phyloP scores from a whole-genome alignment of 208 protist genomes.

The Balamuthia mandrillaris region DNA sequence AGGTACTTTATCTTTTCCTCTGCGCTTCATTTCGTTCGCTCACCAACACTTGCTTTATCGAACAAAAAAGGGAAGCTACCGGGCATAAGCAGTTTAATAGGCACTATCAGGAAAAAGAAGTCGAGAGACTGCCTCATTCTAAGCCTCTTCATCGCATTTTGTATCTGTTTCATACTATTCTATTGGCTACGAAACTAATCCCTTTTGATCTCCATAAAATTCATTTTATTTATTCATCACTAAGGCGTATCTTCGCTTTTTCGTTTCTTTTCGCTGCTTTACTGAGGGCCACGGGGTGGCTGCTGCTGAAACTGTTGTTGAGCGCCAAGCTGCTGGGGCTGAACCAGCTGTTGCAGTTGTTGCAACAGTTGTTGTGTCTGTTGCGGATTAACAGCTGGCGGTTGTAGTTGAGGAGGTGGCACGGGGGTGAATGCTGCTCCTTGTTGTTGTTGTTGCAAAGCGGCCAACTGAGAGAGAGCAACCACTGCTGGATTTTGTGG shows the following conservation, averaged over 20 bases:
- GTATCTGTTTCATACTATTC: slow-evolving; percentile 28
- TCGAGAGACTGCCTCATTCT: slow-evolving; percentile 4
- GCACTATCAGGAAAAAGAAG: slow-evolving; percentile 34
- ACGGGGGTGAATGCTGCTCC: background rate
- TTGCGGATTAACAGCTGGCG: background rate
- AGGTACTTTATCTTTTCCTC: background rate
- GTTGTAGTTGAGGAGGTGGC: background rate
- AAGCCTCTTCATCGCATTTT: slow-evolving; percentile 17
- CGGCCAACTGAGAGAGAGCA: background rate
- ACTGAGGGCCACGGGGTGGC: too few species aligned
- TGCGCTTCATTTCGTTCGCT: background rate
- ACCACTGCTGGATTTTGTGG: background rate
- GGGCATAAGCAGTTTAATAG: background rate
- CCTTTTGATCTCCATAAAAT: background rate
- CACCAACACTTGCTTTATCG: background rate
- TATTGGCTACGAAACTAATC: slow-evolving; percentile 20
- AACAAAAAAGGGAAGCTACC: background rate
- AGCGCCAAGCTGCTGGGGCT: background rate
- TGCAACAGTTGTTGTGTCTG: background rate
- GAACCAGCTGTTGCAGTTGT: slow-evolving; percentile 20
- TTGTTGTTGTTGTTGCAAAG: background rate
- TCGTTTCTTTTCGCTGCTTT: too few species aligned
- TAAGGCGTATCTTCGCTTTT: too few species aligned
- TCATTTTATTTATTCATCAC: too few species aligned
- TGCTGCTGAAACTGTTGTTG: too few species aligned